Percentiles rank a stretch among this genome's conserved stretches.
phyloP scores from a whole-genome alignment of 2,329 filamentous ascomycete genomes.

The Cercospora janseana region DNA sequence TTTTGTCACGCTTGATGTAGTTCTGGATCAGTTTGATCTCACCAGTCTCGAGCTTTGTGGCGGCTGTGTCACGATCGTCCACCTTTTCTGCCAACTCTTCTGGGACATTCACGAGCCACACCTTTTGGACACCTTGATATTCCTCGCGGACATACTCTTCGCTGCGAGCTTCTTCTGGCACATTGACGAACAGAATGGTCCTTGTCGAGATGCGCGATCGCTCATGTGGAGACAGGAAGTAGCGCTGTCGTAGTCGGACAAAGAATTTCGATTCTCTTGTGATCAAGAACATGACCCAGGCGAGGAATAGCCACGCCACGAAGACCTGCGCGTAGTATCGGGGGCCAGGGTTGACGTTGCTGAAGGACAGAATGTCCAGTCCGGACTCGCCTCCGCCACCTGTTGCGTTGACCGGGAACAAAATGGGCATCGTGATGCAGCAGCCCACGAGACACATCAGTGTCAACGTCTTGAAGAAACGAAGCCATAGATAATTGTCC shows the following conservation, averaged over 20 bases:
- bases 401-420: constrained; percentile 49
- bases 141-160: constrained; percentile 42
- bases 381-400: constrained; percentile 26
- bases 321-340: constrained; percentile 46
- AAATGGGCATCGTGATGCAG: constrained; percentile 47
- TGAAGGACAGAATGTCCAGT: constrained; percentile 34
- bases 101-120: constrained; percentile 48
- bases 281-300: constrained; percentile 46
- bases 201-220: constrained; percentile 46
- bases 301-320: constrained; percentile 44
- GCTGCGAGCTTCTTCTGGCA: constrained; percentile 42
- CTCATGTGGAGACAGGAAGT: constrained; percentile 45
- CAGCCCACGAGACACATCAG: constrained; percentile 45
- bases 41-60: constrained; percentile 45
- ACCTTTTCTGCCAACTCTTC: constrained; percentile 45
- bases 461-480: constrained; percentile 47
- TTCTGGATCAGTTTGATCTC: constrained; percentile 45
- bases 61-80: constrained; percentile 45
- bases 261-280: constrained; percentile 47
- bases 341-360: constrained; percentile 41
- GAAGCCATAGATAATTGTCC: constrained; percentile 50
- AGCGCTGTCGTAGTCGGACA: constrained; percentile 48
- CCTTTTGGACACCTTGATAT: constrained; percentile 40
- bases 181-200: constrained; percentile 48
- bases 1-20: constrained; percentile 32